Evolutionary conservation across 768 basidiomycete species (phyloP).

Genomic region (Boletus insuetus): DNA sequence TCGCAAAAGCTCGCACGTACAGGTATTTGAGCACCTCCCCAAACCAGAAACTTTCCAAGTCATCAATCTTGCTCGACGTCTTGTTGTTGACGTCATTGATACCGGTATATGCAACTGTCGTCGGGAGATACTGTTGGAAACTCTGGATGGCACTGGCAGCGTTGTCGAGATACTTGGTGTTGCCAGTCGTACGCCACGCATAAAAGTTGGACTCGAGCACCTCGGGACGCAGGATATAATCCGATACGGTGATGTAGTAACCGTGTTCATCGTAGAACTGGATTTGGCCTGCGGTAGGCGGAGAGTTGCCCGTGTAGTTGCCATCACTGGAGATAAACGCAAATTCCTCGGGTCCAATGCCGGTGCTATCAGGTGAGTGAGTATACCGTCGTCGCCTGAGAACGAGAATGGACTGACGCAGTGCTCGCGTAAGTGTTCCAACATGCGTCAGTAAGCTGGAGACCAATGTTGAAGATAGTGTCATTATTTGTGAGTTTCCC

Average conservation of each 20-base stretch:
- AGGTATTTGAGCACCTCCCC: constrained; percentile 77
- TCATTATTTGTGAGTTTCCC: constrained; percentile 60
- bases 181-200: constrained; percentile 70
- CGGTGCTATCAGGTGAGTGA: constrained; percentile 46
- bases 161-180: constrained; percentile 63
- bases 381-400: neutral
- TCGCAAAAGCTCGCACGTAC: constrained; percentile 33
- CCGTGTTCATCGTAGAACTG: constrained; percentile 63
- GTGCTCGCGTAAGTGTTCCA: constrained; percentile 81
- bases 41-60: constrained; percentile 68
- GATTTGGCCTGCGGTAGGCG: constrained; percentile 37
- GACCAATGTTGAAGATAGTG: constrained; percentile 56
- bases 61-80: constrained; percentile 45
- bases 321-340: constrained; percentile 63
- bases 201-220: constrained; percentile 82
- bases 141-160: constrained; percentile 56
- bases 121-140: constrained; percentile 53
- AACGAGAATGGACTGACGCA: constrained; percentile 38
- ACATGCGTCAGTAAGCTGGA: constrained; percentile 66
- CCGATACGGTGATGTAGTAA: constrained; percentile 52
- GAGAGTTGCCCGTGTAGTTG: constrained; percentile 51
- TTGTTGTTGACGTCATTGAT: constrained; percentile 54
- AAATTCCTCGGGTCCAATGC: constrained; percentile 74
- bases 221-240: constrained; percentile 70
- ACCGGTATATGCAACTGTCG: constrained; percentile 51